Base-by-base conservation (phyloP, 1,139 yeast genomes). In the Hyphopichia khmerensis region DNA sequence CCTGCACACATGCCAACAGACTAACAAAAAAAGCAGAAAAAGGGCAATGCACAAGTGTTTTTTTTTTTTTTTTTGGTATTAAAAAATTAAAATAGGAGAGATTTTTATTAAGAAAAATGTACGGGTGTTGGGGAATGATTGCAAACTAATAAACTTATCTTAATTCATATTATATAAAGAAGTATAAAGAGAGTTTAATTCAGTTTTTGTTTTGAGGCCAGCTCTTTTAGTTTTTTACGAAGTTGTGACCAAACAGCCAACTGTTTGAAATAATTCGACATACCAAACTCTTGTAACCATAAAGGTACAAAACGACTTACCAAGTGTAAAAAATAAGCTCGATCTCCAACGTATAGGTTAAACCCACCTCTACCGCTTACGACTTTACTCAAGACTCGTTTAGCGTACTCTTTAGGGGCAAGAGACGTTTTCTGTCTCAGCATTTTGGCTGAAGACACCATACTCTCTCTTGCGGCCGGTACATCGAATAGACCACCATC, bases 181-280 rank as follows among this genome's bases (percentile, higher is more conserved):
- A n/a, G n/a, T n/a, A n/a, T n/a, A n/a, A n/a, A n/a, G n/a, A n/a
- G n/a, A n/a, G n/a, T n/a, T n/a, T n/a, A n/a, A n/a, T n/a, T n/a
- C n/a, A n/a, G n/a, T n/a, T n/a, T n/a, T n/a, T n/a, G n/a, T n/a
- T n/a, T n/a, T n/a, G n/a, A 21, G 24, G 24, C 24, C 24, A 21
- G 24, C 24, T 36, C 18, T 23, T 19, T 36, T 18, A 36, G 19
- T 17, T 36, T 36, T n/a, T 19, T 14, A 27, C 39, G 32, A 14
- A 36, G 39, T 17, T 36, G 39, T 7, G 33, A 16, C 43, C 57
- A 60, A 7, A 66, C 70, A 38, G 43, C 48, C 29, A 48, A 48
- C 46, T 67, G 73, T 47, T 59, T 64, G 52, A 67, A 69, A 43
- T 60, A 61, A 40, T 44, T 40, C 33, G 60, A 59, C n/a, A 67